phyloP scores from a whole-genome alignment of 1,284 basidiomycete genomes.

The Malassezia equina region DNA sequence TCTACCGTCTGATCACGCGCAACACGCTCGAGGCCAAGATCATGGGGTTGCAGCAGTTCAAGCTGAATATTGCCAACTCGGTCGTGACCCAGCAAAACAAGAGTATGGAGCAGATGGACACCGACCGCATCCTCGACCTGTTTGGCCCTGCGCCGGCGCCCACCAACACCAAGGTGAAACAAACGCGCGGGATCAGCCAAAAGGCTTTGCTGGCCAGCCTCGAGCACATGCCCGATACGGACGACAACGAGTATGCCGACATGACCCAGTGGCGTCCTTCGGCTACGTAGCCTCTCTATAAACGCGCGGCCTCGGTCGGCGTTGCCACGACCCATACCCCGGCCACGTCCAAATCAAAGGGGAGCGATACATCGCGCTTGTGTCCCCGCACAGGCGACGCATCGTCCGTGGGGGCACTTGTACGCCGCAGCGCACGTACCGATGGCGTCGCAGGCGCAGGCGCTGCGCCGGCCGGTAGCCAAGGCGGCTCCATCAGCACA shows the following conservation, averaged over 20 bases:
- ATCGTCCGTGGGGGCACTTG: neutral
- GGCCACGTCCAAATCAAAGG: conserved; percentile 14
- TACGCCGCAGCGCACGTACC: neutral
- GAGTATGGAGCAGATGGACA: conserved; percentile 87
- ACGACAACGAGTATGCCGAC: conserved; percentile 42
- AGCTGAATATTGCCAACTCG: conserved; percentile 91
- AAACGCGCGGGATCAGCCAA: conserved; percentile 36
- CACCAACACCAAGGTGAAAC: neutral
- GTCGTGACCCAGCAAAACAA: conserved; percentile 96
- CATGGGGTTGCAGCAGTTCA: conserved; percentile 95
- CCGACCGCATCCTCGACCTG: conserved; percentile 87
- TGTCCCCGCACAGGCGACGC: conserved; percentile 7
- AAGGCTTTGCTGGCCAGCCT: conserved; percentile 49
- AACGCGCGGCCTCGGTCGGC: neutral
- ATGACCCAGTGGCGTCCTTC: conserved; percentile 29
- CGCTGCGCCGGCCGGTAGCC: neutral
- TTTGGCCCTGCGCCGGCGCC: conserved; percentile 54
- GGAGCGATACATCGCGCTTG: neutral
- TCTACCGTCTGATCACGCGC: conserved; percentile 91
- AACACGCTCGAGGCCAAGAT: conserved; percentile 98
- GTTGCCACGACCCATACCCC: conserved; percentile 13
- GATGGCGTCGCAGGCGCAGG: neutral
- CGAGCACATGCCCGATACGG: conserved; percentile 42
- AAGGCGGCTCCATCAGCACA: conserved; percentile 31
- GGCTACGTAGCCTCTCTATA: neutral